These are phyloP conservation scores for Mycena amicta DNA, from an alignment of 768 basidiomycete species.

Conservation along the genomic window DNA sequence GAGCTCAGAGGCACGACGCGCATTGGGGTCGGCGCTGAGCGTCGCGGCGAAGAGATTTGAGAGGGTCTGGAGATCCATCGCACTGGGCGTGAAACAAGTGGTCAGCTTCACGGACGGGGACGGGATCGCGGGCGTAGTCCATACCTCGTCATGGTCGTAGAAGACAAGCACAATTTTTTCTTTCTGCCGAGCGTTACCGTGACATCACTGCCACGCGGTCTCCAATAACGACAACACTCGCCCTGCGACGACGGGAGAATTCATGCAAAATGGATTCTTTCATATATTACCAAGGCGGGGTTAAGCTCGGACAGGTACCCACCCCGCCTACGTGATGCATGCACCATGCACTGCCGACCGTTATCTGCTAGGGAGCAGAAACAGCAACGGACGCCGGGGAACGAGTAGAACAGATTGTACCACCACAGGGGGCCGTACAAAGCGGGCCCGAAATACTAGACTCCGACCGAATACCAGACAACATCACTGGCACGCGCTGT, in stretches of 20 bases:
- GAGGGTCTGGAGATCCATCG: conserved; percentile 76
- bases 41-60: conserved; percentile 81
- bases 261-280: no score
- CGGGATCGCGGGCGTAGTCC: background rate
- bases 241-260: no score
- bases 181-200: background rate
- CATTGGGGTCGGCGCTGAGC: conserved; percentile 82
- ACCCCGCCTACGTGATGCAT: no score
- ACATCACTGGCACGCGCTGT: no score
- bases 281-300: no score
- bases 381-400: no score
- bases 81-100: background rate
- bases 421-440: background rate
- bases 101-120: background rate
- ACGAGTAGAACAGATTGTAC: no score
- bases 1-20: conserved; percentile 82
- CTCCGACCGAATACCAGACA: no score
- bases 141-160: conserved; percentile 4
- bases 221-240: background rate
- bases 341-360: no score
- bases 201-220: background rate
- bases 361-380: no score
- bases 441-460: background rate
- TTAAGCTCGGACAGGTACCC: no score
- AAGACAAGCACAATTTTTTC: conserved; percentile 5